Evolutionary conservation across 345 rosid species (phyloP).

Genomic region (Rhodomyrtus tomentosa): DNA sequence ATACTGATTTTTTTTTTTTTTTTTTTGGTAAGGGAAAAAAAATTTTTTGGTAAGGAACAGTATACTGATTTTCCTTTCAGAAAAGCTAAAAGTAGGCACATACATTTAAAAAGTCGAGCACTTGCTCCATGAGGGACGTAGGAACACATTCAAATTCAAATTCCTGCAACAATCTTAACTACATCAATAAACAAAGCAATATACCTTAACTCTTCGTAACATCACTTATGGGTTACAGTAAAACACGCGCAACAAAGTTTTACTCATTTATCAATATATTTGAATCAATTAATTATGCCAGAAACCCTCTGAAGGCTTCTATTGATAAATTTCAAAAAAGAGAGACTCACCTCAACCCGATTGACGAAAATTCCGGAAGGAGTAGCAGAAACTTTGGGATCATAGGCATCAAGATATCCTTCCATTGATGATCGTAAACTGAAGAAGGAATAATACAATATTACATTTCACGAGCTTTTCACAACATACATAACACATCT

Average conservation of each 20-base stretch:
- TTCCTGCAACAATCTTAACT: constrained; percentile 33
- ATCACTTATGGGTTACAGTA: background rate
- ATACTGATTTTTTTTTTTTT: background rate
- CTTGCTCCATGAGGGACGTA: constrained; percentile 83
- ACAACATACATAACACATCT: background rate
- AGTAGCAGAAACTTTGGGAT: constrained; percentile 52
- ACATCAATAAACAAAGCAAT: background rate
- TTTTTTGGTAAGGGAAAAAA: too few relatives aligned
- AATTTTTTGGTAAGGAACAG: too few relatives aligned
- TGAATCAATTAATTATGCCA: background rate
- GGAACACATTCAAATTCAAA: constrained; percentile 90
- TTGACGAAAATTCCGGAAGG: constrained; percentile 87
- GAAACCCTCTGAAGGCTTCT: background rate
- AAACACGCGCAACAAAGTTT: background rate
- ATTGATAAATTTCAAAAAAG: background rate
- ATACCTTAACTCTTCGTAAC: background rate
- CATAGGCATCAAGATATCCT: constrained; percentile 86
- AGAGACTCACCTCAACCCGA: constrained; percentile 55
- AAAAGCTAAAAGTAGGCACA: constrained; percentile 5
- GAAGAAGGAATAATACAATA: background rate
- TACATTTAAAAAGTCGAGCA: constrained; percentile 76
- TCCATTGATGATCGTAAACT: constrained; percentile 95
- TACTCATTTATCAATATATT: background rate
- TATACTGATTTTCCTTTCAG: background rate
- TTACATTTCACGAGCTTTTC: background rate